phyloP scores from a whole-genome alignment of 331 rosid species.

The Ulmus americana region DNA sequence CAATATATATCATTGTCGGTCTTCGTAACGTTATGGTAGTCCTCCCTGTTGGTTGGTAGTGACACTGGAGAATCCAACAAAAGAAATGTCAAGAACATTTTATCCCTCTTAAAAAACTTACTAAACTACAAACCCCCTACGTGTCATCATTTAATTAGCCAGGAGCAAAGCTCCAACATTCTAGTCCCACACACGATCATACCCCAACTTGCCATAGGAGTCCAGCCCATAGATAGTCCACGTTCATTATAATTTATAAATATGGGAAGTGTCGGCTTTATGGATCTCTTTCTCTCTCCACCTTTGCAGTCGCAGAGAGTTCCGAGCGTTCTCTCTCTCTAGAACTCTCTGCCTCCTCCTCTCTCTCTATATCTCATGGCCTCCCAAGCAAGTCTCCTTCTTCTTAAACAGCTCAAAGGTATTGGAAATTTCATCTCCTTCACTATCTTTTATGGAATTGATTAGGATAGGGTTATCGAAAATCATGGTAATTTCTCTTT shows the following conservation, averaged over 20 bases:
- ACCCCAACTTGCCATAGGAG: not conserved
- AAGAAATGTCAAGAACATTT: slow-evolving; percentile 3
- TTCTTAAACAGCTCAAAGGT: slow-evolving; percentile 86
- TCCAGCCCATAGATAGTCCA: slow-evolving; percentile 6
- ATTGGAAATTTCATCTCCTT: not conserved
- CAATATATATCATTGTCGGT: no score
- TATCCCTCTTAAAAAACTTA: no score
- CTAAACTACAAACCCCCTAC: not conserved
- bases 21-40: no score
- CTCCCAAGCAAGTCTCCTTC: slow-evolving; percentile 72
- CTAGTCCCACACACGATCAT: not conserved
- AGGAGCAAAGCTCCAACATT: no score
- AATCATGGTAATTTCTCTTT: slow-evolving; percentile 8
- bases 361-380: slow-evolving; percentile 8
- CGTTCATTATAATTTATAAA: slow-evolving; percentile 34
- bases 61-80: not conserved
- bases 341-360: slow-evolving; percentile 1
- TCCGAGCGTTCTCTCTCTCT: slow-evolving; percentile 14
- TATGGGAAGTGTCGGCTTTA: slow-evolving; percentile 16
- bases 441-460: not conserved
- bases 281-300: slow-evolving; percentile 10
- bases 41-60: no score
- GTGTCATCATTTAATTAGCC: not conserved
- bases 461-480: slow-evolving; percentile 8
- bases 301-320: slow-evolving; percentile 26